Evolutionary conservation across 2,329 filamentous ascomycete genomes (phyloP).

Genomic region (Fusarium equiseti): DNA sequence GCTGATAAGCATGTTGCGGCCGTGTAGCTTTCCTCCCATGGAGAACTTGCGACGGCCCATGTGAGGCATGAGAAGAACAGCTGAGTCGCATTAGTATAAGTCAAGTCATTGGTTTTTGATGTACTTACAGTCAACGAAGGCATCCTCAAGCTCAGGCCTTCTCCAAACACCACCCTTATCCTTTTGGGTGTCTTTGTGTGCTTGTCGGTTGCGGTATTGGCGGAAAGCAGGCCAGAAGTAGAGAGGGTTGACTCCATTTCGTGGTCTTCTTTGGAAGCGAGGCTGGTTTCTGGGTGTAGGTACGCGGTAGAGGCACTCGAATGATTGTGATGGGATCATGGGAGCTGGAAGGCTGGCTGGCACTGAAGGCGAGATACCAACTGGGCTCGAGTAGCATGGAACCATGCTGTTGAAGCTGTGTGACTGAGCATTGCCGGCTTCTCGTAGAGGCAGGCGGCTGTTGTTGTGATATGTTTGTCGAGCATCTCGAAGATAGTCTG

Average conservation of each 20-base stretch:
- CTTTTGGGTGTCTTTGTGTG: conserved; percentile 70
- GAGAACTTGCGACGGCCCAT: conserved; percentile 76
- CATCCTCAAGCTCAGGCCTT: conserved; percentile 69
- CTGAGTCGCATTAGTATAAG: conserved; percentile 55
- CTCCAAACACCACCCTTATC: conserved; percentile 69
- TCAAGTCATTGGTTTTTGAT: neutral
- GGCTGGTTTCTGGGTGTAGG: conserved; percentile 54
- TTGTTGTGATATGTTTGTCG: conserved; percentile 56
- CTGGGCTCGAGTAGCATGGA: conserved; percentile 59
- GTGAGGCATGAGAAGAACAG: conserved; percentile 72
- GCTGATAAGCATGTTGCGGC: conserved; percentile 77
- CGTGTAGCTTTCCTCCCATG: conserved; percentile 72
- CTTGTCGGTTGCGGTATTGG: conserved; percentile 74
- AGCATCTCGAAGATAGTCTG: conserved; percentile 60
- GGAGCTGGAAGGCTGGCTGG: conserved; percentile 64
- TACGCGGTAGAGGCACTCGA: conserved; percentile 56
- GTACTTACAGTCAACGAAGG: conserved; percentile 73
- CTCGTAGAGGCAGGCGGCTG: conserved; percentile 62
- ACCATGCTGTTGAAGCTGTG: conserved; percentile 57
- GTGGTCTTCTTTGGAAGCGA: conserved; percentile 52
- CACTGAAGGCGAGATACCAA: conserved; percentile 58
- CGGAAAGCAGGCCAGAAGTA: conserved; percentile 72
- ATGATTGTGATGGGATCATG: conserved; percentile 63
- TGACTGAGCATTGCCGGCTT: conserved; percentile 65
- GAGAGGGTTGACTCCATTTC: conserved; percentile 66